phyloP scores from a whole-genome alignment of 106 monocot species.

The Allium fistulosum region DNA sequence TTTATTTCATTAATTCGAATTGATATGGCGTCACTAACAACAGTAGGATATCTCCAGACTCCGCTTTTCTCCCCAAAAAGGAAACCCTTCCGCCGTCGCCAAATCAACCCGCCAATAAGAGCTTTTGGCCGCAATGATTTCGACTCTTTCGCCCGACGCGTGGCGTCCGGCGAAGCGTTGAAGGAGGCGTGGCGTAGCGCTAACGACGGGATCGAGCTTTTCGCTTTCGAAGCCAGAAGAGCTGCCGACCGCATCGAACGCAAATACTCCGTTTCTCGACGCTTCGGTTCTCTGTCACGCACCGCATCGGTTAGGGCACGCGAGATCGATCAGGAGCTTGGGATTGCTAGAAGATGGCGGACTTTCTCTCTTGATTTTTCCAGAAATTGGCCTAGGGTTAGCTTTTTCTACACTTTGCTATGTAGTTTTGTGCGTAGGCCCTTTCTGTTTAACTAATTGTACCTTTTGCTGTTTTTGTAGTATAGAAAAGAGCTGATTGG shows the following conservation, averaged over 20 bases:
- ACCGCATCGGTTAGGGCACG: conserved; percentile 31
- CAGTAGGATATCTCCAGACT: conserved; percentile 8
- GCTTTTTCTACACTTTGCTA: neutral
- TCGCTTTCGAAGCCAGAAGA: conserved; percentile 59
- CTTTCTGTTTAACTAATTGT: neutral
- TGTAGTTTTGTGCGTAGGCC: neutral
- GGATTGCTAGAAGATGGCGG: conserved; percentile 61
- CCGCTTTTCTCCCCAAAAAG: neutral
- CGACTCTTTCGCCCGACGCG: conserved; percentile 61
- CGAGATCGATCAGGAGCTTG: conserved; percentile 71
- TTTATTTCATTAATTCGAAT: neutral
- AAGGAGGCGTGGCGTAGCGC: conserved; percentile 66
- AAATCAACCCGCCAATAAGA: conserved; percentile 3
- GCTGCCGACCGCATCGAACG: conserved; percentile 69
- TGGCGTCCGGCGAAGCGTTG: conserved; percentile 57
- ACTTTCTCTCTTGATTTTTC: conserved; percentile 69
- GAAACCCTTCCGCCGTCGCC: conserved; percentile 1
- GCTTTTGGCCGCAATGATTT: conserved; percentile 56
- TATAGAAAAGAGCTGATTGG: conserved; percentile 62
- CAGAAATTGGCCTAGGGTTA: conserved; percentile 89
- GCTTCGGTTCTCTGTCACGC: conserved; percentile 38
- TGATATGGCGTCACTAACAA: conserved; percentile 1
- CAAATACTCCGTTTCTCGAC: conserved; percentile 52
- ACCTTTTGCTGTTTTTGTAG: conserved; percentile 30
- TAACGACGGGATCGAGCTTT: conserved; percentile 67